Percentiles rank a stretch among this genome's conserved stretches.
Evolutionary conservation across 305 asterid species (phyloP).

Genomic region (Fraxinus sp.): DNA sequence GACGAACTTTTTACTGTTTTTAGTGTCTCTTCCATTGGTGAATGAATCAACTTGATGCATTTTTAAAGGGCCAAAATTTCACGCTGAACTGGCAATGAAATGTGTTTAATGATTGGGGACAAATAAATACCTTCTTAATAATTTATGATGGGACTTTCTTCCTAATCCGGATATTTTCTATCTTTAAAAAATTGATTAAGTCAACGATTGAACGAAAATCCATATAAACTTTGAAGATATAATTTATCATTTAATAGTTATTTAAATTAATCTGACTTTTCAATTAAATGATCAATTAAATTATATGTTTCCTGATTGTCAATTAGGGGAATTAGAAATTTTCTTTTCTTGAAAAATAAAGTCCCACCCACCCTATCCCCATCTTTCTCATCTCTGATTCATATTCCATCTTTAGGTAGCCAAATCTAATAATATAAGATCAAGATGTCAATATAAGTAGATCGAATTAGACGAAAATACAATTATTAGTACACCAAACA

Average conservation of each 20-base stretch:
- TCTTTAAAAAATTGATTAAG: background rate
- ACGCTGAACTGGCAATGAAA: background rate
- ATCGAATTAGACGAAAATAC: background rate
- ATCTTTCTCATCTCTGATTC: background rate
- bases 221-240: background rate
- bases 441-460: background rate
- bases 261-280: background rate
- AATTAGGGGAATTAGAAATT: background rate
- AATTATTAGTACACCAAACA: background rate
- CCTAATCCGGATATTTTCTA: background rate
- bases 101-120: background rate
- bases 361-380: background rate
- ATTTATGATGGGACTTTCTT: background rate
- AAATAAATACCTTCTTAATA: background rate
- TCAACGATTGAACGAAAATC: background rate
- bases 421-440: background rate
- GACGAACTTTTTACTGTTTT: background rate
- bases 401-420: background rate
- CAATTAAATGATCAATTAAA: background rate
- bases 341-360: background rate
- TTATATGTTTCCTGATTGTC: background rate
- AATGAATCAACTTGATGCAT: background rate
- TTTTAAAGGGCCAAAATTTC: background rate
- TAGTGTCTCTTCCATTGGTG: background rate
- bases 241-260: background rate